phyloP scores from a whole-genome alignment of 2,329 filamentous ascomycete species.

The Chaetomiaceae sp. region DNA sequence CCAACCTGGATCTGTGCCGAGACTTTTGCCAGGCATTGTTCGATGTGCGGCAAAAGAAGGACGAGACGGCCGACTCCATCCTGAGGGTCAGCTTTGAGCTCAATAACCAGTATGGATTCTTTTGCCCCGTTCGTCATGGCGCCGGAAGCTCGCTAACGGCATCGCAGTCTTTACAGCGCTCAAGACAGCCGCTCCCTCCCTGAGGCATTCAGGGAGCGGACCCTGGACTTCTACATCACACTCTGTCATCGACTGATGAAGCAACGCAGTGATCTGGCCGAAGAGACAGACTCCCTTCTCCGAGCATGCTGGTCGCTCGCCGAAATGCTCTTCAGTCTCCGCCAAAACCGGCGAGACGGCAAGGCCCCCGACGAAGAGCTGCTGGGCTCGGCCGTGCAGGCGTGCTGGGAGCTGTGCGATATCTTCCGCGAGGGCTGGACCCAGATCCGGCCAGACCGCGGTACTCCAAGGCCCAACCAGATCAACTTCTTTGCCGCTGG shows the following conservation, averaged over 20 bases:
- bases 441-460: constrained; percentile 77
- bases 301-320: constrained; percentile 85
- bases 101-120: constrained; percentile 69
- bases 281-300: constrained; percentile 79
- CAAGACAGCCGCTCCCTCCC: constrained; percentile 76
- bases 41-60: constrained; percentile 72
- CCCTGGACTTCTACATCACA: constrained; percentile 90
- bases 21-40: constrained; percentile 92
- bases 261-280: constrained; percentile 70
- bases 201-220: constrained; percentile 82
- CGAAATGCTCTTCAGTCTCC: constrained; percentile 87
- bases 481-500: constrained; percentile 60
- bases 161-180: constrained; percentile 71
- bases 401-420: constrained; percentile 92
- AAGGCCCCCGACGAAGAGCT: constrained; percentile 75
- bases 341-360: constrained; percentile 73
- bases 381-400: constrained; percentile 80
- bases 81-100: constrained; percentile 90
- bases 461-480: constrained; percentile 78
- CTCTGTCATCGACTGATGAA: constrained; percentile 96
- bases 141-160: constrained; percentile 25
- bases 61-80: constrained; percentile 79
- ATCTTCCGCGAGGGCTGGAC: constrained; percentile 92
- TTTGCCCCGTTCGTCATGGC: not conserved
- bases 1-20: constrained; percentile 79